Evolutionary conservation across 2,329 filamentous ascomycete species (phyloP).

Genomic region (Beauveria sp.): DNA sequence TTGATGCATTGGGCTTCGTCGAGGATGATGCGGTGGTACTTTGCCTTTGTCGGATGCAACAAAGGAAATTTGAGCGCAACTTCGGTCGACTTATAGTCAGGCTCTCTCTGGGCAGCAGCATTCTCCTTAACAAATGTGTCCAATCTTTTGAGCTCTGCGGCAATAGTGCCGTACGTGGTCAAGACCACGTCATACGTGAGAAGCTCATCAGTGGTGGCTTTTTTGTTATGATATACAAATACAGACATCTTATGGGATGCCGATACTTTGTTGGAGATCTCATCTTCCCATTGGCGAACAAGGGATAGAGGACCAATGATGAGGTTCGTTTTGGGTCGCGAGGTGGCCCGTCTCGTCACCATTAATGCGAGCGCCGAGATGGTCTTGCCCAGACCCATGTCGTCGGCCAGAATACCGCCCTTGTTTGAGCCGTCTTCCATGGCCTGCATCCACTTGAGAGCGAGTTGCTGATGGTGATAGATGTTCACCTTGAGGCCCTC

Average conservation of each 20-base stretch:
- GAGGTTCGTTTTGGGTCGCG: slow-evolving; percentile 55
- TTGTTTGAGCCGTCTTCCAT: slow-evolving; percentile 71
- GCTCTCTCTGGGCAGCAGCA: slow-evolving; percentile 25
- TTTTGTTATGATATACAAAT: slow-evolving; percentile 64
- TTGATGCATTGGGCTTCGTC: slow-evolving; percentile 83
- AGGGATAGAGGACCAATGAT: slow-evolving; percentile 76
- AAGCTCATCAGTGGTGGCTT: slow-evolving; percentile 52
- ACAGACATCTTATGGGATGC: slow-evolving; percentile 51
- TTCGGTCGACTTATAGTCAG: slow-evolving; percentile 29
- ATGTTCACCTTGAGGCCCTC: slow-evolving; percentile 59
- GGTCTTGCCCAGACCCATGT: slow-evolving; percentile 91
- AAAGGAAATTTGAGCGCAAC: slow-evolving; percentile 41
- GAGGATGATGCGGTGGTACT: slow-evolving; percentile 73
- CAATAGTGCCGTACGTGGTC: slow-evolving; percentile 77
- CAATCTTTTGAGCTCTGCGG: slow-evolving; percentile 53
- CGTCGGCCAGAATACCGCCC: slow-evolving; percentile 85
- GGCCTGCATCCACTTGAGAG: slow-evolving; percentile 75
- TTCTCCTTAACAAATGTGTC: slow-evolving; percentile 44
- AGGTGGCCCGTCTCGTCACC: slow-evolving; percentile 54
- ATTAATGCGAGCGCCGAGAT: slow-evolving; percentile 77
- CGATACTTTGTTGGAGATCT: slow-evolving; percentile 65
- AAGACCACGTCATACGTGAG: slow-evolving; percentile 68
- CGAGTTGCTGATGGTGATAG: slow-evolving; percentile 77
- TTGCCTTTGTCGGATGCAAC: slow-evolving; percentile 49
- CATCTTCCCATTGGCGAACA: slow-evolving; percentile 76